Evolutionary conservation across 2,329 filamentous ascomycete species (phyloP).

Genomic region (Dothideomycetidae sp.): DNA sequence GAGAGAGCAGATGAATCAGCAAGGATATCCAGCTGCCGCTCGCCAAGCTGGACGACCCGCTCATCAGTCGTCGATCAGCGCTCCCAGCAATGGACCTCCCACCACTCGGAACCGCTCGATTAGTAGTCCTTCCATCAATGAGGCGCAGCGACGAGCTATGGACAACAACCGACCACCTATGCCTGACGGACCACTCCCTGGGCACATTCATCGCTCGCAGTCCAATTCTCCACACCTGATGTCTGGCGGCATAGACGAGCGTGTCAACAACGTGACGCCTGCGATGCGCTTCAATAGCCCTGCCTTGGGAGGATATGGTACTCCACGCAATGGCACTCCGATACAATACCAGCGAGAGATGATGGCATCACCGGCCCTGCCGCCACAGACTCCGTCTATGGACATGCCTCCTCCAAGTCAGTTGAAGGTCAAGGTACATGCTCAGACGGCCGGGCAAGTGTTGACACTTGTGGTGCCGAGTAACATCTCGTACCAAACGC

Average conservation of each 20-base stretch:
- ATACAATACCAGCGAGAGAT: neutral
- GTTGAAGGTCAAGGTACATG: constrained; percentile 90
- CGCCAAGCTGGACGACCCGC: constrained; percentile 8
- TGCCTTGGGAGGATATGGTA: constrained; percentile 13
- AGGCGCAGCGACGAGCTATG: constrained; percentile 43
- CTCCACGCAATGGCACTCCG: constrained; percentile 26
- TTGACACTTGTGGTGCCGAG: constrained; percentile 92
- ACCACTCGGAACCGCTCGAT: constrained; percentile 64
- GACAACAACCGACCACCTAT: constrained; percentile 30
- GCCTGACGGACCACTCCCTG: constrained; percentile 28
- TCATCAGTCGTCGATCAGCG: constrained; percentile 47
- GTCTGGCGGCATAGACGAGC: constrained; percentile 45
- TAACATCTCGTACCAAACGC: constrained; percentile 84
- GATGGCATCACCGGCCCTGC: constrained; percentile 23
- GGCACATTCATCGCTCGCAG: constrained; percentile 46
- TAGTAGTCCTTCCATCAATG: constrained; percentile 88
- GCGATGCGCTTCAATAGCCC: constrained; percentile 37
- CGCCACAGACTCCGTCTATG: constrained; percentile 15
- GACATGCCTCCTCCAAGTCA: constrained; percentile 42
- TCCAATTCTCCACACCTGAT: constrained; percentile 58
- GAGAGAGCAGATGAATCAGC: constrained; percentile 9
- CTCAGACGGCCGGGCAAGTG: constrained; percentile 62
- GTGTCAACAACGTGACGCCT: constrained; percentile 34
- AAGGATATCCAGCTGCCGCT: constrained; percentile 10
- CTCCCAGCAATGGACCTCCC: constrained; percentile 33